Evolutionary conservation across 2,329 filamentous ascomycete species (phyloP).

Genomic region (Calcarisporium arbuscula): DNA sequence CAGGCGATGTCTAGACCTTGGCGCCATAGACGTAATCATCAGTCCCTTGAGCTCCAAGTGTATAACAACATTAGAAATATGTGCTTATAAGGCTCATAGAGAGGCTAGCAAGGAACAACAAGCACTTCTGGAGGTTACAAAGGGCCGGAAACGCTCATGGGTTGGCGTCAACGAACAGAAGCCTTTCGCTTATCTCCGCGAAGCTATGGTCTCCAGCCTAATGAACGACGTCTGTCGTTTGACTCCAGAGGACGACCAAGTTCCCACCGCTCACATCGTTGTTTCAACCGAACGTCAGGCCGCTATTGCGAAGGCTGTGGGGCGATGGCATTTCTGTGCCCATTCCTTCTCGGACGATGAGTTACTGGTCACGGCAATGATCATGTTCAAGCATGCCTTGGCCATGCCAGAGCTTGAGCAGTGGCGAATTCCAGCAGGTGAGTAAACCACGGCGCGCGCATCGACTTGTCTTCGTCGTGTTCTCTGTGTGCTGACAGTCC

Average conservation of each 20-base stretch:
- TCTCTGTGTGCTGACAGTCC: constrained; percentile 1
- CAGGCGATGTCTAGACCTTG: constrained; percentile 73
- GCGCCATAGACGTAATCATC: constrained; percentile 78
- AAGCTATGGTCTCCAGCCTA: constrained; percentile 87
- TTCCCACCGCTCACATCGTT: constrained; percentile 59
- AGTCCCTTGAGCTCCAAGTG: constrained; percentile 71
- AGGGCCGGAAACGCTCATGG: constrained; percentile 82
- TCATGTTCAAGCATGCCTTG: constrained; percentile 88
- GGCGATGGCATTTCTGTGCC: constrained; percentile 81
- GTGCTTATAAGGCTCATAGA: constrained; percentile 77
- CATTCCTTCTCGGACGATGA: constrained; percentile 89
- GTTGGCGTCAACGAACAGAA: constrained; percentile 80
- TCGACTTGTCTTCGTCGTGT: not conserved
- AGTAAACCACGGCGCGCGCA: constrained; percentile 20
- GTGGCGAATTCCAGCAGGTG: constrained; percentile 75
- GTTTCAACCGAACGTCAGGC: constrained; percentile 60
- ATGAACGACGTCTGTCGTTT: constrained; percentile 84
- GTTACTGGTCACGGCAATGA: constrained; percentile 73
- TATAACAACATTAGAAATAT: constrained; percentile 70
- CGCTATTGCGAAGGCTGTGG: constrained; percentile 62
- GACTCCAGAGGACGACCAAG: constrained; percentile 54
- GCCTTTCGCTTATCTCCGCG: constrained; percentile 81
- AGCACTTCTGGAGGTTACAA: constrained; percentile 63
- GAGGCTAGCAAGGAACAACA: constrained; percentile 68
- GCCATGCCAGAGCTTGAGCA: constrained; percentile 71